Base-by-base conservation (phyloP, 805 yeast genomes). In the Maudiozyma saulgeensis region DNA sequence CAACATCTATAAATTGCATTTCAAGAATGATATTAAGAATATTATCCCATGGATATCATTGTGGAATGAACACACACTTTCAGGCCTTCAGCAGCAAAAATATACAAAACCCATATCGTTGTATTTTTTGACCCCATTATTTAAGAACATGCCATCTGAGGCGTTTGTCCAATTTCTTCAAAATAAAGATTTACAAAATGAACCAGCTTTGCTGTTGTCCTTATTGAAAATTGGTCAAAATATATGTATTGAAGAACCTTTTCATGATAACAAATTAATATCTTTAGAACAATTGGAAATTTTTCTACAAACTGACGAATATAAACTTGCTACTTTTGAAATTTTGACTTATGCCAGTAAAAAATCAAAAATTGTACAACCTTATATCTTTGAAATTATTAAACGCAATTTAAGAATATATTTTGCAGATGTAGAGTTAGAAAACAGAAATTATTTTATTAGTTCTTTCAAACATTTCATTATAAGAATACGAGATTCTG, bases 181-280 rank as follows among this genome's bases (percentile, higher is more conserved):
- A 40, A 46, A 51, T 26, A 35, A 41, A 38, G 11, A 69, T 8
- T 57, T 70, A 18, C 53, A 56, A 13, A 49, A 56, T 7, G 68
- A 72, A 43, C 58, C 67, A 1, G 59, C 62, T 3, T 61, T 78
- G 1, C 65, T 80, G 38, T 64, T 85, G 12, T 78, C 81, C 3
- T 69, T 82, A 44, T 63, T 83, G 43, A 80, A 76, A 57, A 74
- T 83, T 51, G 91, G 87, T 1, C 86, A 82, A 61, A 79, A 77
- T 39, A 57, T 80, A 23, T 75, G 75, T 1, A 74, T 82, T 26
- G 75, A 72, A 35, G 81, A 78, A 44, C 79, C 82, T 11, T 73
- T 75, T 51, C 69, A 71, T 45, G 59, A 66, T 2, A 61, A 62
- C 26, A 56, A 64, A 35, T 58, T 71, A 8, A 67, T 76, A 2